Percentiles rank a stretch among this genome's conserved stretches.
Conservation (phyloP, 2,329 filamentous ascomycete species). For the Lasiodiplodia citricola region DNA sequence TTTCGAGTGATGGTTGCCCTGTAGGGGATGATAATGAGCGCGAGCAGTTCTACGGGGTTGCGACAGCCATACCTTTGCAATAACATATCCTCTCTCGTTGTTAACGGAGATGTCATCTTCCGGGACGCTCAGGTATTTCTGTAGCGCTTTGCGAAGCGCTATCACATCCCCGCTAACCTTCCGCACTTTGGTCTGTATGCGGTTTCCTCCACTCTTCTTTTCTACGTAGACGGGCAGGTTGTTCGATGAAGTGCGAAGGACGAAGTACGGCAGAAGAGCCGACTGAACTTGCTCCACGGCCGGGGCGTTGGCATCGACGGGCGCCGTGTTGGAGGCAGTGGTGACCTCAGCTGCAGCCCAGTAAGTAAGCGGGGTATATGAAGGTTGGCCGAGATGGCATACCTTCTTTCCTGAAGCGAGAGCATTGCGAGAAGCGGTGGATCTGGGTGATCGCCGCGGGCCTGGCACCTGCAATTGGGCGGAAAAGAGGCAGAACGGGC, state of each 20-base stretch:
- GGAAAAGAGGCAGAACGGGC: conserved; percentile 46
- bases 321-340: conserved; percentile 40
- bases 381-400: conserved; percentile 29
- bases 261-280: conserved; percentile 65
- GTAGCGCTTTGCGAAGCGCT: conserved; percentile 68
- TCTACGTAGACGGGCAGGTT: conserved; percentile 79
- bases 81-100: conserved; percentile 71
- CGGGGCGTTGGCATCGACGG: conserved; percentile 42
- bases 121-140: conserved; percentile 62
- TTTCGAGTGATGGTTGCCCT: conserved; percentile 38
- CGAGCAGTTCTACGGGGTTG: not conserved
- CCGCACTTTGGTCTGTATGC: conserved; percentile 75
- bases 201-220: conserved; percentile 75
- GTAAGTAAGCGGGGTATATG: not conserved
- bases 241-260: conserved; percentile 72
- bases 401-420: conserved; percentile 16
- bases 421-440: conserved; percentile 45
- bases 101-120: conserved; percentile 63
- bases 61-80: conserved; percentile 37
- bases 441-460: conserved; percentile 44
- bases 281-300: conserved; percentile 40
- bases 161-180: conserved; percentile 76
- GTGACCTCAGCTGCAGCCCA: conserved; percentile 29
- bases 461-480: conserved; percentile 46
- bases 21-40: not conserved